phyloP scores from a whole-genome alignment of 2,329 filamentous ascomycete species.

The Fusarium papillatum region DNA sequence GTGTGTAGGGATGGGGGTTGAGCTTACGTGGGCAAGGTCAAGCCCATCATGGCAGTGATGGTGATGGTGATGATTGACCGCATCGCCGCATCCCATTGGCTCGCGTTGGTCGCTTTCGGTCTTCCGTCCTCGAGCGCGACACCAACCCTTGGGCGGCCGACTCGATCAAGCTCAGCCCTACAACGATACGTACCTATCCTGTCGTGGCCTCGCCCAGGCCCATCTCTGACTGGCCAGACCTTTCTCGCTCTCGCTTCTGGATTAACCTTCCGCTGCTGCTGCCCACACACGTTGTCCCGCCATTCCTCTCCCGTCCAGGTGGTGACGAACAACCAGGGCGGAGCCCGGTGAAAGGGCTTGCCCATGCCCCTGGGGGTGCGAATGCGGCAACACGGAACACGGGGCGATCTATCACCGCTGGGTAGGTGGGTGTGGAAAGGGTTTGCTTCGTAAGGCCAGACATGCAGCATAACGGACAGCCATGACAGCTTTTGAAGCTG shows the following conservation, averaged over 20 bases:
- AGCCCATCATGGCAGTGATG: constrained; percentile 15
- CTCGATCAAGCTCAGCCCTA: constrained; percentile 39
- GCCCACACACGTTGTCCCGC: constrained; percentile 9
- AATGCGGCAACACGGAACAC: constrained; percentile 26
- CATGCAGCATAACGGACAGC: constrained; percentile 10
- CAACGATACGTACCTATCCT: constrained; percentile 17
- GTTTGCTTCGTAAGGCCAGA: constrained; percentile 4
- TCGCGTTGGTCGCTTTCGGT: constrained; percentile 27
- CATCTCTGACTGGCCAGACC: constrained; percentile 20
- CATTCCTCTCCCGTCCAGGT: constrained; percentile 15
- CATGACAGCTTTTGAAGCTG: constrained; percentile 15
- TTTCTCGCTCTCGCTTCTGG: constrained; percentile 24
- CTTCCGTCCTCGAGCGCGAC: constrained; percentile 17
- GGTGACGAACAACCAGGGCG: constrained; percentile 30
- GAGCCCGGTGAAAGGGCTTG: constrained; percentile 14
- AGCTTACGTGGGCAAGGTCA: constrained; percentile 24
- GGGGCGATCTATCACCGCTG: constrained; percentile 21
- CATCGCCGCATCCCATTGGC: constrained; percentile 22
- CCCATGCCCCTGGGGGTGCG: constrained; percentile 2
- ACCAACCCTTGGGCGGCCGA: constrained; percentile 25
- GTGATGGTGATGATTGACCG: constrained; percentile 23
- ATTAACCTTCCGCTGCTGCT: constrained; percentile 10
- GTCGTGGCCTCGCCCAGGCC: constrained; percentile 4
- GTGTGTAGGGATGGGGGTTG: constrained; percentile 10
- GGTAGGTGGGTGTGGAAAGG: background rate